Evolutionary conservation across 805 yeast genomes (phyloP).

Genomic region (Nakazawaea holstii): DNA sequence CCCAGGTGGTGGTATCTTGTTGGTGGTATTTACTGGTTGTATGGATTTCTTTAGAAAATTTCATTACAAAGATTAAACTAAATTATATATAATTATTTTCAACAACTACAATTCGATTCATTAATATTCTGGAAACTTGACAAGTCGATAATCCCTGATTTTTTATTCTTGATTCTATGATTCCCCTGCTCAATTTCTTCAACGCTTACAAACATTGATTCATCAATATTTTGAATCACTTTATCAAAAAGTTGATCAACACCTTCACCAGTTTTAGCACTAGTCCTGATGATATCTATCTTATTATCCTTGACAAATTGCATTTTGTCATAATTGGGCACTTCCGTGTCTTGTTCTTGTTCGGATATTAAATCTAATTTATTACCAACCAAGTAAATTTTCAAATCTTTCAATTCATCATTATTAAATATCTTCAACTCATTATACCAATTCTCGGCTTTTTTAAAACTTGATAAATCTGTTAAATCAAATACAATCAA

Average conservation of each 20-base stretch:
- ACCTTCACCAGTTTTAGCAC: slow-evolving; percentile 70
- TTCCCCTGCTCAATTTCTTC: slow-evolving; percentile 13
- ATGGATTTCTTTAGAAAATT: slow-evolving; percentile 88
- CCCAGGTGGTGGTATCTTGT: slow-evolving; percentile 98
- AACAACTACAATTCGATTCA: slow-evolving; percentile 5
- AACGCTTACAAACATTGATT: slow-evolving; percentile 19
- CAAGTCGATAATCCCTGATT: background rate
- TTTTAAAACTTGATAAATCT: slow-evolving; percentile 44
- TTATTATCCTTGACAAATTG: slow-evolving; percentile 14
- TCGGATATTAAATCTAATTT: slow-evolving; percentile 58
- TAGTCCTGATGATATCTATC: slow-evolving; percentile 35
- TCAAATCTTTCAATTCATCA: slow-evolving; percentile 24
- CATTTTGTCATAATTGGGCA: slow-evolving; percentile 18
- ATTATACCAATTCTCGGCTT: slow-evolving; percentile 87
- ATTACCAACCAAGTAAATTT: slow-evolving; percentile 67
- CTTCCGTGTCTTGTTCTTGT: slow-evolving; percentile 6
- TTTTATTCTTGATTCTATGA: background rate
- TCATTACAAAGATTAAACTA: slow-evolving; percentile 26
- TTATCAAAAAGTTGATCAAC: slow-evolving; percentile 39
- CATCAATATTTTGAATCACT: slow-evolving; percentile 23
- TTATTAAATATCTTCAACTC: slow-evolving; percentile 44
- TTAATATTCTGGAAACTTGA: slow-evolving; percentile 2
- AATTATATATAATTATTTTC: background rate
- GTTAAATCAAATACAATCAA: slow-evolving; percentile 84
- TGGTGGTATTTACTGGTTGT: slow-evolving; percentile 92